phyloP scores from a whole-genome alignment of 352 stramenopile genomes.

The Chrysophaeum taylorii region DNA sequence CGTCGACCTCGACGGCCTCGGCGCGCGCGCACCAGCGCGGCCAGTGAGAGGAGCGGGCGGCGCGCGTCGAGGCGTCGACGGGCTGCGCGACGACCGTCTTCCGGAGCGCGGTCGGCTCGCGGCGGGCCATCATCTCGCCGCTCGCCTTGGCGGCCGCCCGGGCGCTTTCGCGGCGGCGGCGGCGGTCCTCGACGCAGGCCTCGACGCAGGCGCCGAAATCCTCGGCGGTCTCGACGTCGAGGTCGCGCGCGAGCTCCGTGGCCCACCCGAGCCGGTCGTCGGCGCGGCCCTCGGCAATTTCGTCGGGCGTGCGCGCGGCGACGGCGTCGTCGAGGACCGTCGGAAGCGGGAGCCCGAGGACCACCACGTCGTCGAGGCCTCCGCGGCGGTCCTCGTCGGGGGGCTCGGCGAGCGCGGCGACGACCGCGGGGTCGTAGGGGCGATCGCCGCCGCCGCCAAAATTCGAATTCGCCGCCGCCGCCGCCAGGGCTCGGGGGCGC shows the following conservation, averaged over 20 bases:
- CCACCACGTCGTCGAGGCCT: background rate
- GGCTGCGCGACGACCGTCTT: too few relatives aligned
- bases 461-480: background rate
- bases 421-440: background rate
- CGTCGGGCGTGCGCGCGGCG: background rate
- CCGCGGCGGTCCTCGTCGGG: background rate
- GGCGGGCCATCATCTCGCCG: too few relatives aligned
- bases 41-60: too few relatives aligned
- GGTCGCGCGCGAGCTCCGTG: background rate
- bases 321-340: slow-evolving; percentile 1
- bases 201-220: too few relatives aligned
- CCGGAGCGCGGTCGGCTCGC: too few relatives aligned
- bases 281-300: too few relatives aligned
- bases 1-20: background rate
- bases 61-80: too few relatives aligned
- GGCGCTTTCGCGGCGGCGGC: too few relatives aligned
- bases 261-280: background rate
- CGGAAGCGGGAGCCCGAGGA: background rate
- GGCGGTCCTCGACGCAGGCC: too few relatives aligned
- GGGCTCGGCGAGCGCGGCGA: background rate
- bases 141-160: too few relatives aligned
- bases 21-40: background rate
- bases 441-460: background rate
- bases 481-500: background rate
- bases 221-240: background rate